Conservation (phyloP, 495 filamentous ascomycete genomes). For the Talaromyces proteolyticus region DNA sequence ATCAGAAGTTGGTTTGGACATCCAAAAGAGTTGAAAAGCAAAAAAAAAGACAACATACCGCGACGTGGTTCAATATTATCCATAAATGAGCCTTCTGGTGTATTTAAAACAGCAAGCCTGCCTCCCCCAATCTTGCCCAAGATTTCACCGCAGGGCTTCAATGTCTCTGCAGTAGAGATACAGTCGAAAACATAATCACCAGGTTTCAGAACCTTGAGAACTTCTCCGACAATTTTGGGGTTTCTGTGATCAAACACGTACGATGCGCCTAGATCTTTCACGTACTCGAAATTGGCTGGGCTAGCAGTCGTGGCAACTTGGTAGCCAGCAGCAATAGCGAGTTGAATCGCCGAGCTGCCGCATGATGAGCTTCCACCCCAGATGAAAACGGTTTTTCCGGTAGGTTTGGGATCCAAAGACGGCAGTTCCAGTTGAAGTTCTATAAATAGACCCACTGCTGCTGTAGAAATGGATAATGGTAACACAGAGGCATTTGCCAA, state of each 20-base stretch:
- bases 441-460: slow-evolving; percentile 15
- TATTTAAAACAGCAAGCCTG: slow-evolving; percentile 2
- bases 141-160: not conserved
- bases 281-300: slow-evolving; percentile 45
- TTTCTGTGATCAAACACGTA: slow-evolving; percentile 50
- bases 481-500: slow-evolving; percentile 39
- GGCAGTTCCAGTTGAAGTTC: slow-evolving; percentile 33
- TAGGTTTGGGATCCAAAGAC: slow-evolving; percentile 16
- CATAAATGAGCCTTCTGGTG: slow-evolving; percentile 6
- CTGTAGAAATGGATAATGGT: slow-evolving; percentile 8
- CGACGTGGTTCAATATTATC: not conserved
- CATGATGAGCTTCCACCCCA: slow-evolving; percentile 57
- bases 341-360: slow-evolving; percentile 56
- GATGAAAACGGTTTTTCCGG: slow-evolving; percentile 41
- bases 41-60: not conserved
- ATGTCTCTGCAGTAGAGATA: not conserved
- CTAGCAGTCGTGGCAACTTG: slow-evolving; percentile 51
- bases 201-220: not conserved
- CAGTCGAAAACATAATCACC: not conserved
- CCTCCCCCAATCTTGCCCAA: not conserved
- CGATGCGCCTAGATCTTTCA: slow-evolving; percentile 47
- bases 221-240: slow-evolving; percentile 21
- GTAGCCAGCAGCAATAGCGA: slow-evolving; percentile 50
- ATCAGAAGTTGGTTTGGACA: too few relatives aligned
- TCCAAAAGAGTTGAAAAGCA: too few relatives aligned